Evolutionary conservation across 2,329 filamentous ascomycete species (phyloP).

Genomic region (Fusarium foetens): DNA sequence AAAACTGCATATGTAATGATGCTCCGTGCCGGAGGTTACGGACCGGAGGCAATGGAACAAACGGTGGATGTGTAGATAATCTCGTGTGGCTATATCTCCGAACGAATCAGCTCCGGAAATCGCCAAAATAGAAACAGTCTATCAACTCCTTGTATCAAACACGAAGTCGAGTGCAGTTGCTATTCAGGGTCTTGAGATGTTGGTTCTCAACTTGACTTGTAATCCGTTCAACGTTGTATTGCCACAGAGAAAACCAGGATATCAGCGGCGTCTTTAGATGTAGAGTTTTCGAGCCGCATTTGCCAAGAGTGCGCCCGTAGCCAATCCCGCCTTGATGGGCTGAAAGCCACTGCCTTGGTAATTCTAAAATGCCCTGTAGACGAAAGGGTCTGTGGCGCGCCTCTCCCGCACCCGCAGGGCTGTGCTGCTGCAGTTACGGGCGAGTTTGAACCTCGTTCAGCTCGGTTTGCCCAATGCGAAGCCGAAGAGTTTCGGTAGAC

Average conservation of each 20-base stretch:
- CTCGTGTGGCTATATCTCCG: conserved; percentile 12
- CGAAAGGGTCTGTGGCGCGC: conserved; percentile 19
- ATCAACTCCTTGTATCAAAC: background rate
- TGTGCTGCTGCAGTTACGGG: background rate
- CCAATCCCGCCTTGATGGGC: conserved; percentile 30
- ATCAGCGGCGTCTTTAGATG: conserved; percentile 1
- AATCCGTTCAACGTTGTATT: conserved; percentile 33
- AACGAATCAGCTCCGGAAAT: conserved; percentile 1
- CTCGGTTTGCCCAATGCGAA: conserved; percentile 16
- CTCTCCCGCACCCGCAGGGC: conserved; percentile 25
- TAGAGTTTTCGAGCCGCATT: conserved; percentile 38
- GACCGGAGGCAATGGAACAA: conserved; percentile 4
- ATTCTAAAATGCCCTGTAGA: background rate
- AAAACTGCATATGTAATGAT: conserved; percentile 35
- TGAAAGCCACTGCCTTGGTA: conserved; percentile 30
- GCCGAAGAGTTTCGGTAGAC: conserved; percentile 37
- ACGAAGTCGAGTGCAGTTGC: background rate
- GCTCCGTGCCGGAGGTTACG: conserved; percentile 16
- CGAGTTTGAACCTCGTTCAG: background rate
- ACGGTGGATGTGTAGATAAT: conserved; percentile 15
- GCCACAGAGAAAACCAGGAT: conserved; percentile 28
- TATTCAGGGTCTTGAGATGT: background rate
- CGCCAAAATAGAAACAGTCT: conserved; percentile 23
- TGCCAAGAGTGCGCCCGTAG: conserved; percentile 25
- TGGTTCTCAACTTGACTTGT: conserved; percentile 1